Evolutionary conservation across 805 yeast genomes (phyloP), one percentile per base, ranked within the genome.

Genomic region (Saccharomyces eubayanus): DNA sequence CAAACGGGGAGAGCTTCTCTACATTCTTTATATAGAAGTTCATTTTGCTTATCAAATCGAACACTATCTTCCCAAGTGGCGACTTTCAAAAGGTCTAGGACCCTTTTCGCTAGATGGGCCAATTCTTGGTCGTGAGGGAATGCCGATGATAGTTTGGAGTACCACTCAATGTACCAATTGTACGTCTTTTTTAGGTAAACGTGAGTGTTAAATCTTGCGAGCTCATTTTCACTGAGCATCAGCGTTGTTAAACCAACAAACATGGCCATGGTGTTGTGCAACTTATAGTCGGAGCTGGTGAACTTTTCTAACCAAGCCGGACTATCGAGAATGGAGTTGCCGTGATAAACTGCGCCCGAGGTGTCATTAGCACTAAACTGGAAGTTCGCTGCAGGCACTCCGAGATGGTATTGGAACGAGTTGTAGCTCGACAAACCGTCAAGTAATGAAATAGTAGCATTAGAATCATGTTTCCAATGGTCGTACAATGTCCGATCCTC

Each of bases 1-100:
- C 84, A 89, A 90, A 96, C 86, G 1, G 97, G 90, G 61, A 79
- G 85, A 60, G 89, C 97, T 46, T 76, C 71, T 0, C 75, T 68
- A 52, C 83, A 79, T 31, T 77, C 74, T 1, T 71, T 68, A 57
- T 81, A 82, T 28, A 88, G 72, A 1, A 73, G 65, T 3, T 62
- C 61, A 20, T 77, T 75, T 56, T 75, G 75, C 2, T 59, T 62
- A 59, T 87, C 91, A 59, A 79, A 84, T 1, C 59, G 54, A 0
- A 54, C 51, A 1, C 86, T 70, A 0, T 63, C 59, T 6, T 51
- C 50, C 29, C 48, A 29, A 5, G 57, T 48, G 20, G 55, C 14
- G 29, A 51, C 41, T 11, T 52, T 43, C 3, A 66, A 40, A 9
- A 49, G 28, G 8, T 51, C 49, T 1, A 53, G 28, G 6, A 61